phyloP scores from a whole-genome alignment of 1,284 basidiomycete genomes.

The Leccinum cinnamomeum region DNA sequence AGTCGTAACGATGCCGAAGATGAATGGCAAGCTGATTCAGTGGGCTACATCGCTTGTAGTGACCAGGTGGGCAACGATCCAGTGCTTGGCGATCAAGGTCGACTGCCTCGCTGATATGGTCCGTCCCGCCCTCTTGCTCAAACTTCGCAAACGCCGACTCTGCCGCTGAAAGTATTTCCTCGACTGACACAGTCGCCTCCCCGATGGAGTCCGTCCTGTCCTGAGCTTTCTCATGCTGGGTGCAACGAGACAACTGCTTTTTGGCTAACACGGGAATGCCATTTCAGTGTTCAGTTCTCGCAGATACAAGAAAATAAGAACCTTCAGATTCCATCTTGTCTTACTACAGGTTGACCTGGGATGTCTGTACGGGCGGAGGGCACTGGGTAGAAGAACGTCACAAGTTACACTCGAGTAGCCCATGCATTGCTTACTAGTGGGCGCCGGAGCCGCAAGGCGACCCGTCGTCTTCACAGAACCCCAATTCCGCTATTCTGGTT shows the following conservation, averaged over 20 bases:
- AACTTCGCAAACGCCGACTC: neutral
- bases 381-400: no score
- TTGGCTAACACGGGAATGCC: neutral
- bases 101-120: neutral
- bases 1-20: neutral
- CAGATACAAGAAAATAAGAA: neutral
- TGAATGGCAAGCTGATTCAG: neutral
- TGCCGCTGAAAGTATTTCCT: neutral
- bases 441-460: no score
- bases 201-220: neutral
- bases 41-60: neutral
- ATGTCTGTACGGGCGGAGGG: neutral
- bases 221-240: neutral
- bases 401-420: no score
- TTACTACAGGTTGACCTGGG: neutral
- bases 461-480: no score
- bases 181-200: neutral
- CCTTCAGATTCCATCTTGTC: neutral
- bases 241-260: neutral
- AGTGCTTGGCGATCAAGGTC: neutral
- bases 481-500: no score
- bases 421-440: no score
- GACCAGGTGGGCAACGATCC: neutral
- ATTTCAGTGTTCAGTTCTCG: neutral
- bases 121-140: neutral